phyloP scores from a whole-genome alignment of 2,329 filamentous ascomycete genomes.

The Podosphaera leucotricha region DNA sequence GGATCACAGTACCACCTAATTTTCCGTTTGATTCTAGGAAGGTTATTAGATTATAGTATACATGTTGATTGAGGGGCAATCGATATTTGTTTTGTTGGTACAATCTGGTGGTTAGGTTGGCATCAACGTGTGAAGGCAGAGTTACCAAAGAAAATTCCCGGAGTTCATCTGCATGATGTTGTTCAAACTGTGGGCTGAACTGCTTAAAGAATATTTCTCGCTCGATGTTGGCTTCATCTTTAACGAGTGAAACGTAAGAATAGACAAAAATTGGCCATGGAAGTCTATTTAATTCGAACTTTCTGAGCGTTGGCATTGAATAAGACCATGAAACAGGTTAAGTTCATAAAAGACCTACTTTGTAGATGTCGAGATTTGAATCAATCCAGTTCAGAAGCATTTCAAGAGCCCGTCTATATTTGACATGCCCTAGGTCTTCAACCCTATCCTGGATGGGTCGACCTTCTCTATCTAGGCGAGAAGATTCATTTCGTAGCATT shows the following conservation, averaged over 20 bases:
- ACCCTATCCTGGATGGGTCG: conserved; percentile 42
- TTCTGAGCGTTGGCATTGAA: conserved; percentile 2
- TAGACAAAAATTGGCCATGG: conserved; percentile 92
- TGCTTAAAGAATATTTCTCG: conserved; percentile 37
- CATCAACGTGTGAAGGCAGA: conserved; percentile 52
- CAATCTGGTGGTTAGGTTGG: conserved; percentile 54
- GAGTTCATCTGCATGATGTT: conserved; percentile 59
- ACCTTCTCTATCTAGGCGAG: conserved; percentile 59
- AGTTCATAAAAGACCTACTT: conserved; percentile 27
- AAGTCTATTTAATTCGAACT: conserved; percentile 71
- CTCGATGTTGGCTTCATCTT: conserved; percentile 47
- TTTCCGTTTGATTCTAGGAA: conserved; percentile 75
- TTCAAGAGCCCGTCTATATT: conserved; percentile 53
- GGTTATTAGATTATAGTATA: conserved; percentile 61
- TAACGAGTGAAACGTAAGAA: conserved; percentile 61
- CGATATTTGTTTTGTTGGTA: conserved; percentile 78
- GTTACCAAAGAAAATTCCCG: conserved; percentile 50
- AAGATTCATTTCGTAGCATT: conserved; percentile 74
- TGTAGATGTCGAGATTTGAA: conserved; percentile 82
- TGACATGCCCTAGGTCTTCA: conserved; percentile 49
- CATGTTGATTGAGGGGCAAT: conserved; percentile 66
- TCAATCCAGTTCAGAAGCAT: conserved; percentile 67
- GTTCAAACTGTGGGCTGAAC: conserved; percentile 46
- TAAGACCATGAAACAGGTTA: conserved; percentile 4
- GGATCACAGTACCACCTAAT: conserved; percentile 55